These are phyloP conservation scores for Tarenaya hassleriana DNA, from an alignment of 345 rosid species.

Conservation along the genomic window DNA sequence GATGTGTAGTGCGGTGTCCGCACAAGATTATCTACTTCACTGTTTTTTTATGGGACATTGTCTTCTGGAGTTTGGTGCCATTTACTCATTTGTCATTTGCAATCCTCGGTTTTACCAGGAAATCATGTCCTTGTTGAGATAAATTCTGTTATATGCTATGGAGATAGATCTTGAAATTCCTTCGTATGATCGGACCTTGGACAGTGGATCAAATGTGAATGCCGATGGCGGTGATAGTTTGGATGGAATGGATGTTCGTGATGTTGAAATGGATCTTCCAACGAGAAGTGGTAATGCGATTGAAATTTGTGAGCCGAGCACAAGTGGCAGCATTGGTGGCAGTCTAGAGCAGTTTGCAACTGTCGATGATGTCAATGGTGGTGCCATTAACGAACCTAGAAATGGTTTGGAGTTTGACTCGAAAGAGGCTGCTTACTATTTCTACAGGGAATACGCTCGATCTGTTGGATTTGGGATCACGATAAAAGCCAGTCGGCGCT, in stretches of 20 bases:
- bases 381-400: not conserved
- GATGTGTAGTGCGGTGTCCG: no score
- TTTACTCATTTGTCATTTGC: not conserved
- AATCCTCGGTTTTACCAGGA: not conserved
- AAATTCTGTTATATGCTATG: not conserved
- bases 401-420: conserved; percentile 29
- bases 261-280: conserved; percentile 13
- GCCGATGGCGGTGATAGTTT: not conserved
- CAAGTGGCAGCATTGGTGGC: conserved; percentile 12
- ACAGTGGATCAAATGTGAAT: conserved; percentile 2
- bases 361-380: not conserved
- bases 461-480: conserved; percentile 28
- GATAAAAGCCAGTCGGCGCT: conserved; percentile 30
- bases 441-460: conserved; percentile 30
- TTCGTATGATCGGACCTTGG: conserved; percentile 6
- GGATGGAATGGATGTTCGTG: conserved; percentile 23
- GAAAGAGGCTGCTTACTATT: conserved; percentile 25
- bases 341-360: conserved; percentile 14
- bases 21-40: no score
- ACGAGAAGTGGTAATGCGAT: conserved; percentile 14
- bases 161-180: conserved; percentile 13
- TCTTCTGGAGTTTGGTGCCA: not conserved
- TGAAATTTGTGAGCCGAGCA: conserved; percentile 17
- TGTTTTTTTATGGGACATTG: not conserved
- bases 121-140: not conserved